These are phyloP conservation scores for Bisporella sp. DNA, from an alignment of 2,329 filamentous ascomycete genomes.

Conservation along the genomic window DNA sequence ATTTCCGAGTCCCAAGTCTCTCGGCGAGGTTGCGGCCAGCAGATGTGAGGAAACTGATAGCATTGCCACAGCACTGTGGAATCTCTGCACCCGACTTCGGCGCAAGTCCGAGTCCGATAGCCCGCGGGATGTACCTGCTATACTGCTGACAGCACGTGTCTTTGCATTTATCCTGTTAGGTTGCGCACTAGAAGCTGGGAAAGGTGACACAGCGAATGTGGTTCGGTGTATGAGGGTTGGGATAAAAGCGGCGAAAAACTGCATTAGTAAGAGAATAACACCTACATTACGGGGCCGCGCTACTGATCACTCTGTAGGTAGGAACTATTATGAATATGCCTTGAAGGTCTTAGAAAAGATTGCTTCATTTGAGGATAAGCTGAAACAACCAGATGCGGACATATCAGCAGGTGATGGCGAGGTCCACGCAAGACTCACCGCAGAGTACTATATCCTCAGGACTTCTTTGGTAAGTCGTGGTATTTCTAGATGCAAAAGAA, in stretches of 20 bases:
- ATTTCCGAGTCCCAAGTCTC: constrained; percentile 24
- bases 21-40: constrained; percentile 22
- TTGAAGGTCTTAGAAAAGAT: constrained; percentile 56
- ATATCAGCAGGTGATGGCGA: constrained; percentile 20
- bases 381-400: constrained; percentile 27
- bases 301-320: constrained; percentile 12
- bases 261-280: constrained; percentile 44
- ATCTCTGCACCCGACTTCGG: constrained; percentile 49
- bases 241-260: constrained; percentile 57
- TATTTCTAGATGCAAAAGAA: not conserved
- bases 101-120: constrained; percentile 27
- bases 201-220: constrained; percentile 30
- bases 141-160: constrained; percentile 32
- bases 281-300: not conserved
- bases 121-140: constrained; percentile 12
- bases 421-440: constrained; percentile 22
- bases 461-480: constrained; percentile 46
- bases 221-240: constrained; percentile 59
- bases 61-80: constrained; percentile 57
- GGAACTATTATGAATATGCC: constrained; percentile 47
- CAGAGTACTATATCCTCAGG: constrained; percentile 27
- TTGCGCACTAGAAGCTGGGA: constrained; percentile 36
- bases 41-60: constrained; percentile 45
- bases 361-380: constrained; percentile 44
- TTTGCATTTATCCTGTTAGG: constrained; percentile 65